Evolutionary conservation across 2,329 filamentous ascomycete genomes (phyloP).

Genomic region (Myriosclerotinia duriaeana): DNA sequence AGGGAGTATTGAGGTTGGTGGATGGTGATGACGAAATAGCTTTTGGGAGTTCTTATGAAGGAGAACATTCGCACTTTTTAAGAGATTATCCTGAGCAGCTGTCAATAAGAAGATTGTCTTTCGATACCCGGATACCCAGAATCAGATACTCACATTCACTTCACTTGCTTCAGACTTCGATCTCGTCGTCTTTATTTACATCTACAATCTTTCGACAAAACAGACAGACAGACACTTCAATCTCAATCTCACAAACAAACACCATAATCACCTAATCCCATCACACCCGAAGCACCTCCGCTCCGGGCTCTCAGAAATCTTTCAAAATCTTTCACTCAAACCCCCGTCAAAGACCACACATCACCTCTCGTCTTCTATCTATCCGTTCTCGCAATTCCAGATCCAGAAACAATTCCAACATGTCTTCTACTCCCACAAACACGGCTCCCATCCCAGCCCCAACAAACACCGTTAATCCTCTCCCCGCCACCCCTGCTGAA

Average conservation of each 20-base stretch:
- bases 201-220: not conserved
- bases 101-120: slow-evolving; percentile 9
- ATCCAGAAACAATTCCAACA: slow-evolving; percentile 15
- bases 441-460: slow-evolving; percentile 10
- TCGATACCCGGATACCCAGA: slow-evolving; percentile 14
- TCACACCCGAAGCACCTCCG: not conserved
- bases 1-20: not conserved
- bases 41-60: slow-evolving; percentile 18
- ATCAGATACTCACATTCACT: slow-evolving; percentile 2
- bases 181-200: not conserved
- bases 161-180: not conserved
- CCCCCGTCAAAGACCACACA: slow-evolving; percentile 17
- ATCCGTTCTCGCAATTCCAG: not conserved
- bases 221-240: not conserved
- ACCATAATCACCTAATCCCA: slow-evolving; percentile 21
- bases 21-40: slow-evolving; percentile 15
- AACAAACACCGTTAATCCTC: slow-evolving; percentile 21
- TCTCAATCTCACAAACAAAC: not conserved
- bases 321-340: slow-evolving; percentile 22
- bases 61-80: slow-evolving; percentile 15
- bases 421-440: slow-evolving; percentile 4
- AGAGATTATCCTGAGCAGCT: slow-evolving; percentile 8
- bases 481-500: slow-evolving; percentile 13
- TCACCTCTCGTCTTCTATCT: slow-evolving; percentile 16
- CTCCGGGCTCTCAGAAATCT: not conserved